A percentile compares a stretch with the other conserved stretches of the same genome.
These are phyloP conservation scores for Zymoseptoria tritici DNA, from an alignment of 2,329 filamentous ascomycete species.

Conservation along the genomic window DNA sequence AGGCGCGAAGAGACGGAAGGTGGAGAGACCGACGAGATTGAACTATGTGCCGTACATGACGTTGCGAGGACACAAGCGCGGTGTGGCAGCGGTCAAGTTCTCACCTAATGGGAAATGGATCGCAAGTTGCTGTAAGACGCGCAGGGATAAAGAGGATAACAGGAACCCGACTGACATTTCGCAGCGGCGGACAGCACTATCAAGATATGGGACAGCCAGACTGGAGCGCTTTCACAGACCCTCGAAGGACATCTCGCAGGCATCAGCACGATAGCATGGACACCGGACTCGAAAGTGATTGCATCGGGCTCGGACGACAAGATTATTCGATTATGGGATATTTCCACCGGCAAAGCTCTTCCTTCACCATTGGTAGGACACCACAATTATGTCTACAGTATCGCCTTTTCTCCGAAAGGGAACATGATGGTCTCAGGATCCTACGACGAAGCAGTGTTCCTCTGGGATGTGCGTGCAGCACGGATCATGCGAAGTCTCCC, in stretches of 20 bases:
- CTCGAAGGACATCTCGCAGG: slow-evolving; percentile 90
- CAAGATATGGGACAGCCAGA: slow-evolving; percentile 79
- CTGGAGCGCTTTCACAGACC: slow-evolving; percentile 74
- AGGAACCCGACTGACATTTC: slow-evolving; percentile 2
- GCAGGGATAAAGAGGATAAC: neutral
- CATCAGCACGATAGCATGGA: slow-evolving; percentile 89
- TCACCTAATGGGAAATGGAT: slow-evolving; percentile 87
- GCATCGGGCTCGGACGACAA: slow-evolving; percentile 96
- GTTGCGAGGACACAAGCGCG: slow-evolving; percentile 68
- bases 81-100: slow-evolving; percentile 79
- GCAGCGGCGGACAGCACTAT: slow-evolving; percentile 75
- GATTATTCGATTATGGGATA: slow-evolving; percentile 85
- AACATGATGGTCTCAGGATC: slow-evolving; percentile 94
- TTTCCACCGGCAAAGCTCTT: slow-evolving; percentile 51
- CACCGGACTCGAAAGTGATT: slow-evolving; percentile 76
- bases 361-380: slow-evolving; percentile 67
- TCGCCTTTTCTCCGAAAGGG: slow-evolving; percentile 95
- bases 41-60: slow-evolving; percentile 64
- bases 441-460: slow-evolving; percentile 92
- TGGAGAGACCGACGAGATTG: slow-evolving; percentile 48
- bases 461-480: slow-evolving; percentile 91
- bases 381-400: slow-evolving; percentile 90
- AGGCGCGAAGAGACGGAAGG: slow-evolving; percentile 15
- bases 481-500: slow-evolving; percentile 83
- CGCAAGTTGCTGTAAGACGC: slow-evolving; percentile 62